Evolutionary conservation across 805 yeast species (phyloP), one percentile per base, ranked within the genome.

Genomic region (Ogataea henricii): DNA sequence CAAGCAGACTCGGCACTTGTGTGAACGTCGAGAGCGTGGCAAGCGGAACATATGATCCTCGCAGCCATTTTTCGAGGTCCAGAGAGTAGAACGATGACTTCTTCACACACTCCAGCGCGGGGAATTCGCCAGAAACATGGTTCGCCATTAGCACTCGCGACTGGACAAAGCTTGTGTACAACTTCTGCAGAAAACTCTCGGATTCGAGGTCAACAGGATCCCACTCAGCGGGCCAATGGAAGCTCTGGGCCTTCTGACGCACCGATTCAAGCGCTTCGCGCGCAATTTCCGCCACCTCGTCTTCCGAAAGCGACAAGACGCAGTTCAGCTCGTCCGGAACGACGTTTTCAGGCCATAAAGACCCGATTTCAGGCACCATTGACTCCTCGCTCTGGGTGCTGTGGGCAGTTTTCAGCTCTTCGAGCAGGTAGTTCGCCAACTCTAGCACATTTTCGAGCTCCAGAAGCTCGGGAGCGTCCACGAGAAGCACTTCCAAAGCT

Each of bases 41-140:
- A 8, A 65, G 22, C 1, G 70, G 68, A 4, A 14, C 36, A 22
- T 59, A 61, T 32, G 58, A 54, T 5, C 55, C 55, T 5, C 25
- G 16, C 18, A 62, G 29, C 67, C 68, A 64, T 12, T 29, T 37
- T 2, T 49, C 40, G 14, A 62, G 42, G 3, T 47, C 49, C 1
- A 33, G 18, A 1, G 59, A 46, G 21, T 40, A 38, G 13, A 39
- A 51, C 2, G 39, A 14, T 0, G 43, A 41, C 2, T 26, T 12
- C n/a, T 22, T 30, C n/a, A 53, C 13, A 6, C 33, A 8, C 6
- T 32, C 23, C 3, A 53, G 34, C 4, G 51, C 34, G 1, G 43
- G 18, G 25, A 54, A 47, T n/a, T 48, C 48, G 5, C 51, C 43
- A 3, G 54, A 45, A 3, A 57, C 42, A 13, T 45, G 36, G 25